A percentile compares a stretch with the other conserved stretches of the same genome.
These are phyloP conservation scores for Verticillium albo-atrum DNA, from an alignment of 2,329 filamentous ascomycete species.

Conservation along the genomic window DNA sequence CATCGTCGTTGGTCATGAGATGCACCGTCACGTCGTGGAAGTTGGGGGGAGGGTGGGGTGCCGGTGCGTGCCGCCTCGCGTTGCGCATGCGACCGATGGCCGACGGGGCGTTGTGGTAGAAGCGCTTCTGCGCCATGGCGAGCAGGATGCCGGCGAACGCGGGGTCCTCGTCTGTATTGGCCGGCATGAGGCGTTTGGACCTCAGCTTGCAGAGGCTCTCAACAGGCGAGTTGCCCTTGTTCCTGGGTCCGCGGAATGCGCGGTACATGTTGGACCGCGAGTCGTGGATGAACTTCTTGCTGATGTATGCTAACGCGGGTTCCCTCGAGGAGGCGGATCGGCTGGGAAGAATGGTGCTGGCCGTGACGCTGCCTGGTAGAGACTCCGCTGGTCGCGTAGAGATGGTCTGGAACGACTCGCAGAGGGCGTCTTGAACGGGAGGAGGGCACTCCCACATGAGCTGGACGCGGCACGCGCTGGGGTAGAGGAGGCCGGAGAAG, in stretches of 20 bases:
- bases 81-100: not conserved
- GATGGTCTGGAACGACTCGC: slow-evolving; percentile 28
- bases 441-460: slow-evolving; percentile 42
- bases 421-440: slow-evolving; percentile 6
- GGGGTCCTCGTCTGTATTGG: slow-evolving; percentile 45
- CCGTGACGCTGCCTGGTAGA: slow-evolving; percentile 9
- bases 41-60: slow-evolving; percentile 15
- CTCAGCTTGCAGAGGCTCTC: slow-evolving; percentile 41
- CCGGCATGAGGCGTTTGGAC: slow-evolving; percentile 41
- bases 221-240: slow-evolving; percentile 42
- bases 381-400: slow-evolving; percentile 29
- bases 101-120: slow-evolving; percentile 29
- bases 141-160: slow-evolving; percentile 49
- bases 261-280: slow-evolving; percentile 44
- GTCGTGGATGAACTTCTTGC: slow-evolving; percentile 38
- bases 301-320: slow-evolving; percentile 42
- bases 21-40: slow-evolving; percentile 46
- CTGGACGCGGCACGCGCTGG: slow-evolving; percentile 40
- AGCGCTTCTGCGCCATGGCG: slow-evolving; percentile 52
- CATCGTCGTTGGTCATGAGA: slow-evolving; percentile 46
- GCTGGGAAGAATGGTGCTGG: not conserved
- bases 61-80: not conserved
- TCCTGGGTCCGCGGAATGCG: slow-evolving; percentile 33
- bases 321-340: not conserved
- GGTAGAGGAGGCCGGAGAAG: slow-evolving; percentile 42